A percentile compares a stretch with the other conserved stretches of the same genome.
Evolutionary conservation across 176 grass and related monocot genomes (phyloP).

Genomic region (Rhipidocladum racemiflorum): DNA sequence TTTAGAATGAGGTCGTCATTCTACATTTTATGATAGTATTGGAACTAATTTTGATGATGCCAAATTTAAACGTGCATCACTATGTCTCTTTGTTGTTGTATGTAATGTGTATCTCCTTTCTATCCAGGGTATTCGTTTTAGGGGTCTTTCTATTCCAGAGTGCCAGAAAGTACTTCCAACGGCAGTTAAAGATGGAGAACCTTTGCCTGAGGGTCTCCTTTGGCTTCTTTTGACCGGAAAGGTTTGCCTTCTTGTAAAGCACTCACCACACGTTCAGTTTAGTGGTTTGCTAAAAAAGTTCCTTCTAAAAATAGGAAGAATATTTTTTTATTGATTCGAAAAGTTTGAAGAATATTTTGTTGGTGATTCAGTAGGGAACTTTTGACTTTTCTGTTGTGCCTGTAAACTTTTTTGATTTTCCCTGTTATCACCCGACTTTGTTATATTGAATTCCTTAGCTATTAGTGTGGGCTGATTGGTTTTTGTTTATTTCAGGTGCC

Average conservation of each 20-base stretch:
- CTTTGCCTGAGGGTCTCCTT: constrained; percentile 95
- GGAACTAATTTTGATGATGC: constrained; percentile 7
- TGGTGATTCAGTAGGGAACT: neutral
- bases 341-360: neutral
- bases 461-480: neutral
- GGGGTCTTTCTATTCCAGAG: constrained; percentile 93
- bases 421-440: neutral
- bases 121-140: constrained; percentile 94
- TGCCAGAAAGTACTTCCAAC: constrained; percentile 82
- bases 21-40: neutral
- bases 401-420: neutral
- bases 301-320: neutral
- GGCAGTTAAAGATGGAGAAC: constrained; percentile 72
- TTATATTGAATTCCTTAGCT: neutral
- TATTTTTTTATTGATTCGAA: neutral
- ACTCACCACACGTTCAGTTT: neutral
- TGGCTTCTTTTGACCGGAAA: constrained; percentile 99
- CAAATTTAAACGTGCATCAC: neutral
- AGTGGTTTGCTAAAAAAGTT: neutral
- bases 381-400: neutral
- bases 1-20: neutral
- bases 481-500: constrained; percentile 60
- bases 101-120: neutral
- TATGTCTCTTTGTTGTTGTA: neutral
- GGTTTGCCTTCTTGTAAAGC: constrained; percentile 40